Base-by-base conservation (phyloP, 495 filamentous ascomycete genomes). In the Staphylotrichum longicolle region DNA sequence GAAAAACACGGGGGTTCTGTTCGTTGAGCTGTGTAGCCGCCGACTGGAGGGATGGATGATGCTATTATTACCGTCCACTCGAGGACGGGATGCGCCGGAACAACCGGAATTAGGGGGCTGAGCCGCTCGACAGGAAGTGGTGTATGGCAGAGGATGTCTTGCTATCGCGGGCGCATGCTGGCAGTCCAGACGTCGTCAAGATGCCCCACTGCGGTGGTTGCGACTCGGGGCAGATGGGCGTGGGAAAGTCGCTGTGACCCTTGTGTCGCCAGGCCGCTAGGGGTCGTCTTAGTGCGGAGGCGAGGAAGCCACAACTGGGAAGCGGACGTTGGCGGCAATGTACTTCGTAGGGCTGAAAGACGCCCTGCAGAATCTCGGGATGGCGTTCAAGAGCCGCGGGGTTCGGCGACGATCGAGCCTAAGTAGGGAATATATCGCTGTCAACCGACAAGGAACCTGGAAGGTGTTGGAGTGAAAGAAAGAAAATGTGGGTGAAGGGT, bases 41-140 rank as follows among this genome's bases (percentile, higher is more conserved):
- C 52, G 52, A 54, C 60, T 55, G 34, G 32, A 46, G 37, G 10
- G 37, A 27, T 45, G 10, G 37, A 27, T 45, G 45, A 34, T 64
- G 63, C 66, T 68, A 71, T 68, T 68, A 71, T 67, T 68, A 66
- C 68, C 58, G 60, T 63, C 60, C 51, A 58, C 40, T 49, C 67
- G 58, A 71, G 64, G 60, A 58, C 34, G 37, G 37, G 57, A 37
- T 57, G 54, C 47, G 45, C 60, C 59, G 68, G 63, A 58, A 58
- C 39, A 5, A 42, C 59, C 68, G 61, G 64, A 41, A 62, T 41
- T 62, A 41, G 15, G 51, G 64, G 68, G 68, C 66, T 67, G 70
- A 67, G 70, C 64, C 53, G 37, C 34, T 54, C n/a, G 11, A 48
- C 34, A 41, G 32, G 53, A 41, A 37, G 49, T 4, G n/a, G 37